These are phyloP conservation scores for Guadua angustifolia DNA, from an alignment of 176 grass and related monocot genomes.

Conservation along the genomic window DNA sequence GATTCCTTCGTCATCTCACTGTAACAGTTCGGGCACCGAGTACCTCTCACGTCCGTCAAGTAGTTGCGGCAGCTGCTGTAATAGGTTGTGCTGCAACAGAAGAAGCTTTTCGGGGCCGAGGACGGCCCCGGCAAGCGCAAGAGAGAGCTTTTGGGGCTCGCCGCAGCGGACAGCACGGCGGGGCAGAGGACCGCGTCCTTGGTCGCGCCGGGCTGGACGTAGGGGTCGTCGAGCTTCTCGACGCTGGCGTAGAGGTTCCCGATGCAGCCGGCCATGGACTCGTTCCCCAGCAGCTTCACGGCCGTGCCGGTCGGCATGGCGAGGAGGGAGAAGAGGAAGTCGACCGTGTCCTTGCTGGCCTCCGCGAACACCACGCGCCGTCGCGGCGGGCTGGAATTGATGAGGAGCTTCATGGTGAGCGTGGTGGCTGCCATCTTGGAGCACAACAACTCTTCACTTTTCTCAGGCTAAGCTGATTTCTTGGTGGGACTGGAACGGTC, in stretches of 20 bases:
- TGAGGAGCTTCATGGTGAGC: background rate
- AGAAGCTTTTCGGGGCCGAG: too few relatives aligned
- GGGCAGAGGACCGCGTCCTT: background rate
- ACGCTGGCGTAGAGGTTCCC: slow-evolving; percentile 33
- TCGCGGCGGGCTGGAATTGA: background rate
- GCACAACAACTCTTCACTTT: background rate
- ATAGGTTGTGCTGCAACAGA: too few relatives aligned
- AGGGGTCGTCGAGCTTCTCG: slow-evolving; percentile 23
- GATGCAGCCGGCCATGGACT: background rate
- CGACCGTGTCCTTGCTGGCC: background rate
- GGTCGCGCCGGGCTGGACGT: background rate
- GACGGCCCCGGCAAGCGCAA: too few relatives aligned
- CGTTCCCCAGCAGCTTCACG: background rate
- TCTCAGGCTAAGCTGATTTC: too few relatives aligned
- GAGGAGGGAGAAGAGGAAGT: slow-evolving; percentile 40
- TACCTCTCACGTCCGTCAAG: too few relatives aligned
- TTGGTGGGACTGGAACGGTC: too few relatives aligned
- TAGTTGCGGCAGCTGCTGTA: too few relatives aligned
- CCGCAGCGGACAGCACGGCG: too few relatives aligned
- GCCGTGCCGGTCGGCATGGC: background rate
- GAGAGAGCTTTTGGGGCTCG: too few relatives aligned
- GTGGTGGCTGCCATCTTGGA: background rate
- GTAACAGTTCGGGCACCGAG: too few relatives aligned
- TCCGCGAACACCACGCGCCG: slow-evolving; percentile 17
- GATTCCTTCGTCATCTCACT: background rate